Percentiles rank a stretch among this genome's conserved stretches.
These are phyloP conservation scores for Capsicum rhomboideum DNA, from an alignment of 257 asterid species.

Conservation along the genomic window DNA sequence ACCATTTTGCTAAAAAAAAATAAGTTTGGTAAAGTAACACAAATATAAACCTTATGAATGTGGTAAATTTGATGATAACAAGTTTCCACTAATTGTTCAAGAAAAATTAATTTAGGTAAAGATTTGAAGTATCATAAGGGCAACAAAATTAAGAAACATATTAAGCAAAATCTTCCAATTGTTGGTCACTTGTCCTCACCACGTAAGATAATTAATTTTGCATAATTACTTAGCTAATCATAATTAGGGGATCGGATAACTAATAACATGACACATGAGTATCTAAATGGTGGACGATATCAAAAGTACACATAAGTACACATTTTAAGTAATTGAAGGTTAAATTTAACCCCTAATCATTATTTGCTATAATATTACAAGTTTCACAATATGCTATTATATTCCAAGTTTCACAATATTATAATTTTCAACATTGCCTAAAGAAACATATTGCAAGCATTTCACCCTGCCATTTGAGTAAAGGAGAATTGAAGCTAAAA, in stretches of 20 bases:
- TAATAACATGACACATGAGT: too few relatives aligned
- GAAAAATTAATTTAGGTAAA: background rate
- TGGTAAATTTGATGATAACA: background rate
- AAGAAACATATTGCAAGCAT: background rate
- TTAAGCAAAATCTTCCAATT: background rate
- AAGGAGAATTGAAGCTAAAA: background rate
- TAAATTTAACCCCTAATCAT: background rate
- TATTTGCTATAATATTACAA: background rate
- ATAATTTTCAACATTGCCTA: background rate
- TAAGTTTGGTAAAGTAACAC: background rate
- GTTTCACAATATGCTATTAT: too few relatives aligned
- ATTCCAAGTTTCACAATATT: background rate
- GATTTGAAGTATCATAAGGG: background rate
- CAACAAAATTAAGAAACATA: background rate
- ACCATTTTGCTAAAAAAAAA: too few relatives aligned
- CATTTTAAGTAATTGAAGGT: too few relatives aligned
- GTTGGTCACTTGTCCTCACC: background rate
- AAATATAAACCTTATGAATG: background rate
- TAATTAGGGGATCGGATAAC: background rate
- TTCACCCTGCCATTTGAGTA: background rate
- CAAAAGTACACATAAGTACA: too few relatives aligned
- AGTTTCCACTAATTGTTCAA: background rate
- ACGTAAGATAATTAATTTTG: background rate
- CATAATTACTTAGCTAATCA: background rate
- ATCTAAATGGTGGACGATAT: too few relatives aligned